Evolutionary conservation across 129 eudicot species (phyloP), one percentile per base, ranked within the genome.

Genomic region (Saposhnikovia divaricata): DNA sequence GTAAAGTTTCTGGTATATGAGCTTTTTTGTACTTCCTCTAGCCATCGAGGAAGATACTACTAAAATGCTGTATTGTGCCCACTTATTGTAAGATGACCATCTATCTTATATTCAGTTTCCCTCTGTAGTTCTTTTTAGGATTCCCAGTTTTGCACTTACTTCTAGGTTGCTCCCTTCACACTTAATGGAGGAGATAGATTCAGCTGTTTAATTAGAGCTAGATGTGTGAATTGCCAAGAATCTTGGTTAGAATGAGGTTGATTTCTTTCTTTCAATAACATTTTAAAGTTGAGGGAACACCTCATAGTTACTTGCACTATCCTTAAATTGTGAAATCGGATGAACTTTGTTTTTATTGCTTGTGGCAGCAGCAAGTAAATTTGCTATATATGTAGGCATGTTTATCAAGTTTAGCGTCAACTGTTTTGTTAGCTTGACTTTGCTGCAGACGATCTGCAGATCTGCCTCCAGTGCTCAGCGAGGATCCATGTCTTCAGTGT

Each of bases 1-100:
- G 91, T 45, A 89, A 90, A 85, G 72, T 84, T 75, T 85, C 91
- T 70, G 87, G 87, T 84, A 89, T 88, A 80, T 91, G 89, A 93
- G 74, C 66, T n/a, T 3, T 10, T 61, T 61, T 59, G 2, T 11
- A 59, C 48, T 76, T 75, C 21, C 1, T 51, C 40, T 40, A 27
- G 76, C 75, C 75, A 25, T 72, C 76, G 40, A 72, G 14, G 12
- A 72, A 39, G 13, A 39, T 42, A 38, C 76, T 72, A 40, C 31
- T 72, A 39, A 38, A 19, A 19, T 72, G 48, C 46, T 7, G 37
- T 15, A 46, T 21, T 9, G 27, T 38, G 69, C 69, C 57, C 59
- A 59, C 21, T 7, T 37, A n/a, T 31, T 16, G 39, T 34, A 0
- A 6, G 43, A 10, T 61, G 39, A 3, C 23, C 21, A 31, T 37